Percentiles rank a stretch among this genome's conserved stretches.
Evolutionary conservation across 768 basidiomycete genomes (phyloP).

Genomic region (Amanita fuliginea): DNA sequence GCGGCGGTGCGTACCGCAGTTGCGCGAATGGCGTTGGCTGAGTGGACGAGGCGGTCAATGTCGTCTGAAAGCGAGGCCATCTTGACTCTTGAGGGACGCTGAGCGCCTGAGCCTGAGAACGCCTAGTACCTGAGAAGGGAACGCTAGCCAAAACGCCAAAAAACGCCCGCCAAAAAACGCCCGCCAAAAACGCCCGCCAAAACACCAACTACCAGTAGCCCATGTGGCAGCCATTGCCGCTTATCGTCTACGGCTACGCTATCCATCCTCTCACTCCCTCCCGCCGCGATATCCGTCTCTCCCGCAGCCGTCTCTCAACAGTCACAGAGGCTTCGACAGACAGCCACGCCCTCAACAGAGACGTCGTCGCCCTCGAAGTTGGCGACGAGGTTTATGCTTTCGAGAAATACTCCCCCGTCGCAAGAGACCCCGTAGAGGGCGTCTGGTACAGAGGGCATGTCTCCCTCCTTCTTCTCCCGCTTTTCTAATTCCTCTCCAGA

Average conservation of each 20-base stretch:
- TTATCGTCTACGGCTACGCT: conserved; percentile 85
- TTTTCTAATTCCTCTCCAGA: conserved; percentile 23
- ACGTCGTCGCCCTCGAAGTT: conserved; percentile 81
- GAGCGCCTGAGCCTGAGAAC: conserved; percentile 16
- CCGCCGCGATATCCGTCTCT: conserved; percentile 57
- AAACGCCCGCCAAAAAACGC: no score
- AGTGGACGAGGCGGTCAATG: conserved; percentile 51
- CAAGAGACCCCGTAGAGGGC: conserved; percentile 60
- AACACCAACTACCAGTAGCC: conserved; percentile 1
- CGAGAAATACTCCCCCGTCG: conserved; percentile 72
- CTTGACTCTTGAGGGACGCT: no score
- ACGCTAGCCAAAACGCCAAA: no score
- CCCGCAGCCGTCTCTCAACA: conserved; percentile 45
- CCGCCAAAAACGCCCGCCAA: no score
- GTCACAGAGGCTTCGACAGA: conserved; percentile 55
- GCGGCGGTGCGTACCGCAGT: conserved; percentile 25
- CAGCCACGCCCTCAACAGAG: conserved; percentile 53
- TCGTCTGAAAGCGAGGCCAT: conserved; percentile 46
- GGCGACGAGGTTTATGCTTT: conserved; percentile 98
- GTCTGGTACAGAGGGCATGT: conserved; percentile 92
- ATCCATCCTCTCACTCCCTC: conserved; percentile 74
- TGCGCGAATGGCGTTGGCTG: conserved; percentile 39
- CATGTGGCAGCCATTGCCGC: conserved; percentile 45
- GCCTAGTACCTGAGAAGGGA: no score
- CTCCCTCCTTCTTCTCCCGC: conserved; percentile 5